Conservation (phyloP, 176 grass and related monocot species). For the Triticum monococcum region DNA sequence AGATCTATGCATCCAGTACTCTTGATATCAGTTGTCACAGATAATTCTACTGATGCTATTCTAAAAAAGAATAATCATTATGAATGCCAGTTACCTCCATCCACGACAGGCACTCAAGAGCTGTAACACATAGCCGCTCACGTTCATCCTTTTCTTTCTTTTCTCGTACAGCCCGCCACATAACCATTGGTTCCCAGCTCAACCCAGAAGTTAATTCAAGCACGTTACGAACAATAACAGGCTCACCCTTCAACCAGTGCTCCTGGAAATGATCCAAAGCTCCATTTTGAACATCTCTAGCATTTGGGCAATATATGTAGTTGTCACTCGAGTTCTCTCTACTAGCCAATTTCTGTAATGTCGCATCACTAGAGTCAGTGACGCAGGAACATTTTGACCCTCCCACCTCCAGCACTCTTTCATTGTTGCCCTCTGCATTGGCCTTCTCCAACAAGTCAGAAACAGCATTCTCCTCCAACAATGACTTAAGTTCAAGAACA, state of each 20-base stretch:
- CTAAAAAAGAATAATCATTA: background rate
- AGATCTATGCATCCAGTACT: no score
- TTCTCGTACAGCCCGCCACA: conserved; percentile 91
- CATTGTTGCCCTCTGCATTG: background rate
- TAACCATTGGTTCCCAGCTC: conserved; percentile 98
- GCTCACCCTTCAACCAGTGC: conserved; percentile 83
- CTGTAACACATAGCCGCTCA: conserved; percentile 50
- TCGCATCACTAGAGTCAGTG: background rate
- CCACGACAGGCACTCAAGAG: conserved; percentile 66
- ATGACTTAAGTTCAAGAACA: conserved; percentile 58
- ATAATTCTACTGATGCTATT: background rate
- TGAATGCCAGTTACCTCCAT: conserved; percentile 36
- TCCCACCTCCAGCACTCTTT: background rate
- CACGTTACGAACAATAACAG: conserved; percentile 70
- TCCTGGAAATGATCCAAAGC: conserved; percentile 73
- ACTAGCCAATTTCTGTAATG: conserved; percentile 37
- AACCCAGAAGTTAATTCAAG: conserved; percentile 76
- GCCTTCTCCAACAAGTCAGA: conserved; percentile 39
- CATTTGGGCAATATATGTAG: conserved; percentile 66
- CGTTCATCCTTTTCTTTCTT: conserved; percentile 28
- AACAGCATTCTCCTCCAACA: conserved; percentile 45
- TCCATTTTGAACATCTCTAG: conserved; percentile 47
- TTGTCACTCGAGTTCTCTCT: conserved; percentile 66
- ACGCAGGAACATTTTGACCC: conserved; percentile 47
- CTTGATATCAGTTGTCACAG: background rate